Conservation (phyloP, 1,284 basidiomycete species). For the Sporisorium scitamineum region DNA sequence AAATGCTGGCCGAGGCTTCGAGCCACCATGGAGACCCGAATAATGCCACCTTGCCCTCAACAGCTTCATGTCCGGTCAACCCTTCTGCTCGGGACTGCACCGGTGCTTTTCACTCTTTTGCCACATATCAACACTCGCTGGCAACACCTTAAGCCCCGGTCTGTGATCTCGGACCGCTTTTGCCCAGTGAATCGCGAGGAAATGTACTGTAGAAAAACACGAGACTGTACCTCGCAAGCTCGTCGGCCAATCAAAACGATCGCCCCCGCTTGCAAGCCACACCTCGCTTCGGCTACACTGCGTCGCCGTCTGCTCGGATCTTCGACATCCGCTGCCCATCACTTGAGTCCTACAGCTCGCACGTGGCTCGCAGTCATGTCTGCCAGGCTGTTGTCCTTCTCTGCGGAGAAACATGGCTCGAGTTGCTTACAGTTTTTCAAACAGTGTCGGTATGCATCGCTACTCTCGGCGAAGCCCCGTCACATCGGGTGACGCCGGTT, state of each 20-base stretch:
- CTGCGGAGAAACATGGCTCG: not conserved
- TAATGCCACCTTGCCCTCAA: too few species aligned
- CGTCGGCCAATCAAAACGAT: conserved; percentile 17
- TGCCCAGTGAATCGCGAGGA: too few species aligned
- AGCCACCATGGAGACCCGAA: too few species aligned
- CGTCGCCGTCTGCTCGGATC: conserved; percentile 16
- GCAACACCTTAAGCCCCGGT: too few species aligned
- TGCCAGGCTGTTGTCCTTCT: not conserved
- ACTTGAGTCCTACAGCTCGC: not conserved
- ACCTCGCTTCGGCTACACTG: conserved; percentile 24
- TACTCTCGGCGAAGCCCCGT: not conserved
- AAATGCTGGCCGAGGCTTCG: too few species aligned
- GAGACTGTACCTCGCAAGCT: not conserved
- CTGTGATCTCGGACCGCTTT: too few species aligned
- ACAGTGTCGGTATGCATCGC: not conserved
- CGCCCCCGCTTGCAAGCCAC: conserved; percentile 15
- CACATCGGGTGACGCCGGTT: not conserved
- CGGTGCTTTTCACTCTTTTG: too few species aligned
- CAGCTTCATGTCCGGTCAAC: too few species aligned
- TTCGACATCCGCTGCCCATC: not conserved
- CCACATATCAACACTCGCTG: too few species aligned
- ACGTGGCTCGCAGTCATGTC: conserved; percentile 1
- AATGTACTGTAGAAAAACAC: too few species aligned
- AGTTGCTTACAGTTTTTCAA: not conserved
- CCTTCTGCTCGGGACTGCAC: too few species aligned